Evolutionary conservation across 106 monocot genomes (phyloP).

Genomic region (Dendrobium catenatum): DNA sequence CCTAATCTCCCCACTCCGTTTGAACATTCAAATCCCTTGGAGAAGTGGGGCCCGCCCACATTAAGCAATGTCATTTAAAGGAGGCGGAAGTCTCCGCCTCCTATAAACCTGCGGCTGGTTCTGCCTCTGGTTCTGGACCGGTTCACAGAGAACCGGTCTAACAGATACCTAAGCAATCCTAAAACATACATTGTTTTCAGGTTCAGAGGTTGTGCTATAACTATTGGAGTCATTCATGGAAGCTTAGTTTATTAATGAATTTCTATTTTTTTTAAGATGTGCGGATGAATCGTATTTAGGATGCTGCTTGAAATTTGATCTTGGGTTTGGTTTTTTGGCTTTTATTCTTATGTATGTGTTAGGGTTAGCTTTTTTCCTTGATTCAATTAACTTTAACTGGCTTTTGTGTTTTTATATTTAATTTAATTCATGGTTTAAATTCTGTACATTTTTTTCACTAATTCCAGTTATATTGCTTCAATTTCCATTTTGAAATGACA

Average conservation of each 20-base stretch:
- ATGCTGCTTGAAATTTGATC: not conserved
- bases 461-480: not conserved
- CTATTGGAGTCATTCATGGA: not conserved
- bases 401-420: not conserved
- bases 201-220: not conserved
- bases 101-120: too few relatives aligned
- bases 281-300: not conserved
- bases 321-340: not conserved
- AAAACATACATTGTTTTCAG: not conserved
- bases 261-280: not conserved
- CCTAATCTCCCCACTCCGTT: too few relatives aligned
- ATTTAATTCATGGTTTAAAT: not conserved
- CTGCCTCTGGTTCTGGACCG: too few relatives aligned
- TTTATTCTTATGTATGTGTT: not conserved
- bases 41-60: too few relatives aligned
- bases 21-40: too few relatives aligned
- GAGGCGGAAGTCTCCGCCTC: too few relatives aligned
- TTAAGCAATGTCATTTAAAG: too few relatives aligned
- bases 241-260: not conserved
- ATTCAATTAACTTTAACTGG: not conserved
- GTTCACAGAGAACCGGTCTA: too few relatives aligned
- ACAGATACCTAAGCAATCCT: too few relatives aligned
- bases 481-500: not conserved
- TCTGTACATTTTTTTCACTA: not conserved
- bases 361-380: not conserved